These are phyloP conservation scores for Euphrasia arctica DNA, from an alignment of 305 asterid genomes.

Conservation along the genomic window DNA sequence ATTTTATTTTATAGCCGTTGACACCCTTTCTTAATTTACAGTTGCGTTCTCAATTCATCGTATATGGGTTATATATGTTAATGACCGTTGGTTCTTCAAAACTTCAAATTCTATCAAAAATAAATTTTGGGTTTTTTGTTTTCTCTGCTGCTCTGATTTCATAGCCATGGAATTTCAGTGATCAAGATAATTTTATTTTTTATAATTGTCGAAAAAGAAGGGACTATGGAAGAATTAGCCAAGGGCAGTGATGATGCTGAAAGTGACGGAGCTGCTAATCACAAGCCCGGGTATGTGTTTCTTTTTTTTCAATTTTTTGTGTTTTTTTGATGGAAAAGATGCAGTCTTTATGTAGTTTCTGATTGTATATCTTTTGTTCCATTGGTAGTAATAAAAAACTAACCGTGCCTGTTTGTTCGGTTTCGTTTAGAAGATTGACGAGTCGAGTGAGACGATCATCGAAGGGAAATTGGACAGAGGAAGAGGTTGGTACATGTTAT, in stretches of 20 bases:
- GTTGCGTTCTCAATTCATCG: neutral
- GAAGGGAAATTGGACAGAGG: constrained; percentile 53
- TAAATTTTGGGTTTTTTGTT: neutral
- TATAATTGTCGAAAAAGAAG: neutral
- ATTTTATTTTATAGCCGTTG: constrained; percentile 8
- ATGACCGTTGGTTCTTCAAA: constrained; percentile 2
- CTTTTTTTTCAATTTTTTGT: neutral
- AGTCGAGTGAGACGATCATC: constrained; percentile 43
- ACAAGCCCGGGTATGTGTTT: constrained; percentile 33
- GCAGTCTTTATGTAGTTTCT: neutral
- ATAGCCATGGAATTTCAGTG: neutral
- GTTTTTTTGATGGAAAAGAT: neutral
- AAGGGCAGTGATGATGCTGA: constrained; percentile 2
- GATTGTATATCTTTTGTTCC: neutral
- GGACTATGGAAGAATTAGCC: constrained; percentile 1
- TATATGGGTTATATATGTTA: neutral
- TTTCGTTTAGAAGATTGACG: constrained; percentile 24
- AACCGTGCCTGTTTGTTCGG: neutral
- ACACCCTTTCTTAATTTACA: neutral
- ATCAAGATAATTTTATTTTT: neutral
- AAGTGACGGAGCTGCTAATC: constrained; percentile 28
- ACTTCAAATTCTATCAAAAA: neutral
- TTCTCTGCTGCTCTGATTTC: neutral
- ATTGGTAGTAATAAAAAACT: neutral
- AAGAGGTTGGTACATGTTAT: constrained; percentile 39